These are phyloP conservation scores for Lojkania enalia DNA, from an alignment of 2,329 filamentous ascomycete species.

Conservation along the genomic window DNA sequence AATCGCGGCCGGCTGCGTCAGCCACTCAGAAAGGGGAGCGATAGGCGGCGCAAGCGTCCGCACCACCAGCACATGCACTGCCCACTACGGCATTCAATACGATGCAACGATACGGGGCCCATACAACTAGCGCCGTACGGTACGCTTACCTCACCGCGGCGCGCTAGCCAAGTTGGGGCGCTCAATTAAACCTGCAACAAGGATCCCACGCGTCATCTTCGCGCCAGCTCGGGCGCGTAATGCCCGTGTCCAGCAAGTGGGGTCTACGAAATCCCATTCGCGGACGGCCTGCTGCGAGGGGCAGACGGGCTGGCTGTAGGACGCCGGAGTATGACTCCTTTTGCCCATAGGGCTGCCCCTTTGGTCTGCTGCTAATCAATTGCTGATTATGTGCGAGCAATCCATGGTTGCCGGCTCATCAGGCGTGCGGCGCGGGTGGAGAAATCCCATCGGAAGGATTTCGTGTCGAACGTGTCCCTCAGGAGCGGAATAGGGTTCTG, in stretches of 20 bases:
- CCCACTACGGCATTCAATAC: too few relatives aligned
- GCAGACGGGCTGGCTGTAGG: background rate
- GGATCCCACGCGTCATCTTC: background rate
- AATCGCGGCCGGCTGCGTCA: too few relatives aligned
- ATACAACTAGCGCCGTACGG: too few relatives aligned
- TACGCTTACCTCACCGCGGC: too few relatives aligned
- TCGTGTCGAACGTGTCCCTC: background rate
- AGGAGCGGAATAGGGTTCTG: background rate
- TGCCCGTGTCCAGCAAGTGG: background rate
- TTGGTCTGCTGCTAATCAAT: too few relatives aligned
- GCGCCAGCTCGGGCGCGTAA: background rate
- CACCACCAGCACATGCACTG: too few relatives aligned
- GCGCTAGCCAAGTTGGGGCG: too few relatives aligned
- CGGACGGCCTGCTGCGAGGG: background rate
- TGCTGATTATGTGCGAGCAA: background rate
- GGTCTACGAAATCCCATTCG: background rate
- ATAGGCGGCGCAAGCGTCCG: too few relatives aligned
- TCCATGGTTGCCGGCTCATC: background rate
- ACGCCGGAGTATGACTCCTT: conserved; percentile 1
- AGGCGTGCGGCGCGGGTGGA: background rate
- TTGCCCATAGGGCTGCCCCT: too few relatives aligned
- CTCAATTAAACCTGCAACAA: background rate
- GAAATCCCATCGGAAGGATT: background rate
- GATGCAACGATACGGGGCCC: too few relatives aligned
- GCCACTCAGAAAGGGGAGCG: too few relatives aligned